Conservation (phyloP, 176 grass and related monocot species). For the Aegilops longissima region DNA sequence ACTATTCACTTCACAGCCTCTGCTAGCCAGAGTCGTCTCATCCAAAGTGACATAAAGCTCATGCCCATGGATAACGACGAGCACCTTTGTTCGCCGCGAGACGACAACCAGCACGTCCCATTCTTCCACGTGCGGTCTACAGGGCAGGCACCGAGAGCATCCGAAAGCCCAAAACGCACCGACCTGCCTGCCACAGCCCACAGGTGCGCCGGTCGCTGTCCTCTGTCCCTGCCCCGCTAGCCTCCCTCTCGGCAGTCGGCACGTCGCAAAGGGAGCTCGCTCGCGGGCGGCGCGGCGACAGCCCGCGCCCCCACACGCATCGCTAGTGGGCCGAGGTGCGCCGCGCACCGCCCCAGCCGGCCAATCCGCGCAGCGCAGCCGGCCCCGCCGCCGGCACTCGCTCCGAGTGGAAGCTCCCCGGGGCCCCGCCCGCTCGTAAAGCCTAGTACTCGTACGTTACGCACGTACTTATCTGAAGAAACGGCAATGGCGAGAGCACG, state of each 20-base stretch:
- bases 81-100: not conserved
- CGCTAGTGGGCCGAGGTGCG: not conserved
- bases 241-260: not conserved
- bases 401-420: not conserved
- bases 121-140: not conserved
- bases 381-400: not conserved
- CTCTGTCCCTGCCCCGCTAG: not conserved
- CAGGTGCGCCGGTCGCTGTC: constrained; percentile 18
- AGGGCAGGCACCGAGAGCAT: too few species aligned
- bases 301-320: not conserved
- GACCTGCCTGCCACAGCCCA: not conserved
- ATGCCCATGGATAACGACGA: too few species aligned
- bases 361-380: not conserved
- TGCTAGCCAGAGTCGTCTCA: not conserved
- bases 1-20: not conserved
- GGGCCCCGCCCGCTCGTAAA: not conserved
- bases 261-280: not conserved
- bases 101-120: not conserved
- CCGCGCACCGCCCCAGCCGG: not conserved
- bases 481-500: not conserved
- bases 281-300: not conserved
- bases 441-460: too few species aligned
- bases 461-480: not conserved
- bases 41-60: not conserved
- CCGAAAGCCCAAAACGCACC: not conserved